Conservation (phyloP, 352 stramenopile species). For the Phytophthora idaei region DNA sequence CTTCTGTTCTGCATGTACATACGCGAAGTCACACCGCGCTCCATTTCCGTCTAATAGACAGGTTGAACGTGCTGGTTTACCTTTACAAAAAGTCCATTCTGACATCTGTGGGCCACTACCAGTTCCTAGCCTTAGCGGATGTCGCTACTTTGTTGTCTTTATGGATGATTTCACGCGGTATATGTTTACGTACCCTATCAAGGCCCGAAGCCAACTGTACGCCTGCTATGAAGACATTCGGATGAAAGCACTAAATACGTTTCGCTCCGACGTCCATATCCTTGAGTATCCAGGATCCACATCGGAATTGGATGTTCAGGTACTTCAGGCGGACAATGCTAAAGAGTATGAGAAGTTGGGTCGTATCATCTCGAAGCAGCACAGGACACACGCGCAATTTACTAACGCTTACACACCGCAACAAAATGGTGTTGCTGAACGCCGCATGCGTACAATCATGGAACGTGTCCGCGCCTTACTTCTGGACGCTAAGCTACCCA, state of each 20-base stretch:
- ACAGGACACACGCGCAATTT: too few species aligned
- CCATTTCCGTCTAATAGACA: conserved; percentile 2
- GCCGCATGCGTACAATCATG: too few species aligned
- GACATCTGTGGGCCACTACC: conserved; percentile 13
- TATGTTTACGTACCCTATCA: conserved; percentile 6
- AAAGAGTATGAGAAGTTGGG: too few species aligned
- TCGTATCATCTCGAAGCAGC: too few species aligned
- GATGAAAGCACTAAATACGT: not conserved
- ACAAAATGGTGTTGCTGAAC: too few species aligned
- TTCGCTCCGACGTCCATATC: too few species aligned
- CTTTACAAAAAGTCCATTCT: conserved; percentile 15
- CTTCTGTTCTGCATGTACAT: conserved; percentile 3
- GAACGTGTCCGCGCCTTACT: too few species aligned
- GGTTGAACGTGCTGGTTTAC: not conserved
- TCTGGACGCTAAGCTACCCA: too few species aligned
- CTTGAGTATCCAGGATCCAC: not conserved
- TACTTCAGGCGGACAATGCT: too few species aligned
- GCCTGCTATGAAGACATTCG: not conserved
- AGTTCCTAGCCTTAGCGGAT: conserved; percentile 9
- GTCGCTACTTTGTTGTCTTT: conserved; percentile 5
- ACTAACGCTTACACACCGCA: too few species aligned
- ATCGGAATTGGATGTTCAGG: too few species aligned
- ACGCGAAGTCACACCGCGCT: conserved; percentile 4
- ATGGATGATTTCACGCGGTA: conserved; percentile 7
- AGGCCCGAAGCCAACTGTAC: not conserved